Evolutionary conservation across 352 stramenopile genomes (phyloP), one percentile per base, ranked within the genome.

Genomic region (Phytophthora boehmeriae): DNA sequence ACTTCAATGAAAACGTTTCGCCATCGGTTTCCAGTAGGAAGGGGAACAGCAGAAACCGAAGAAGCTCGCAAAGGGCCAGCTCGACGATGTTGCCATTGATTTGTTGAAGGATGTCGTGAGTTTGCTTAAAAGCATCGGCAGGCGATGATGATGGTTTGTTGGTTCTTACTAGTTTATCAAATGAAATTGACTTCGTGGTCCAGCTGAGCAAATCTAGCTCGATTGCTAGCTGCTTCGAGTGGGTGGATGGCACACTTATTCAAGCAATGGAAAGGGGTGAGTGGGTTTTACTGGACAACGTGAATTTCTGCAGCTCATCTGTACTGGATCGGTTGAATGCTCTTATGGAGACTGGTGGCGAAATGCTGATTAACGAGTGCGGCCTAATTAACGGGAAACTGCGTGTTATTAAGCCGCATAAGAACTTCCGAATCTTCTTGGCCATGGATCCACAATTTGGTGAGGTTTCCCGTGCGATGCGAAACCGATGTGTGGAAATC

Each of bases 241-340:
- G 98, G 98, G 89, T 99, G 14, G 98, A 99, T 75, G 98, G 98
- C 5, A 92, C 97, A 32, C 76, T 99, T 17, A 96, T 99, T 10
- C 76, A 98, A 63, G 98, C 98, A 2, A 98, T 99, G 84, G 88
- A 98, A 47, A 86, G 93, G 28, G 98, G 98, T n/a, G 89, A 99
- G 44, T 99, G 98, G 98, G 76, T 99, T 6, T 71, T 99, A 39
- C 77, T 99, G 13, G 97, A 99, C 71, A 99, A 99, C 68, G 97
- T 98, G 16, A 99, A 99, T 74, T 98, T 99, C 54, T 99, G 97
- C 78, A 97, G 95, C 65, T 97, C 98, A 1, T 99, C 97, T 28
- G 98, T 99, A 16, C 81, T 99, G 20, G 98, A 99, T 87, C 90
- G 98, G 32, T 84, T 99, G 22, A 99, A 99, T 75, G 94, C 97